These are phyloP conservation scores for Pyrus betulifolia DNA, from an alignment of 306 rosid genomes.

Conservation along the genomic window DNA sequence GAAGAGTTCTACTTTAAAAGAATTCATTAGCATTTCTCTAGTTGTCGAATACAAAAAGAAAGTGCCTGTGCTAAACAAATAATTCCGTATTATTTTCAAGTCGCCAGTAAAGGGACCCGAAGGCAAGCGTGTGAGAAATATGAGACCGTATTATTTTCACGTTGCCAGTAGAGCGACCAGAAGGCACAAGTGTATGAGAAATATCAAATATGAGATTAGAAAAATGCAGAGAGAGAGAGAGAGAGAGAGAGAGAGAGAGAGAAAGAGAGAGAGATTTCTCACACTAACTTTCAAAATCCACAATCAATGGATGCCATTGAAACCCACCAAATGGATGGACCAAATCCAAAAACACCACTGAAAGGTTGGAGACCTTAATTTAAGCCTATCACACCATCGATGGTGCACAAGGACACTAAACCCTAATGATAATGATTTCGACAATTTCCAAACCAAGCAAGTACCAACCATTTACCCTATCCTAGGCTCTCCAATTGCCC, in stretches of 20 bases:
- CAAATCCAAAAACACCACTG: constrained; percentile 6
- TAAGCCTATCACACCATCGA: constrained; percentile 34
- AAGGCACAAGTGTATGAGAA: neutral
- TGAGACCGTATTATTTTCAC: neutral
- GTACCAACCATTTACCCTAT: constrained; percentile 3
- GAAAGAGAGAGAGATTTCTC: neutral
- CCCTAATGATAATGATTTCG: constrained; percentile 11
- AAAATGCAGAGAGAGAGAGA: neutral
- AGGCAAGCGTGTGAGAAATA: neutral
- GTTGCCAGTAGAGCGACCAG: neutral
- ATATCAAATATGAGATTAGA: neutral
- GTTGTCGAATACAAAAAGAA: neutral
- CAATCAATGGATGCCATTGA: constrained; percentile 12
- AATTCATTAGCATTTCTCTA: no score
- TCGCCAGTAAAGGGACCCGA: neutral
- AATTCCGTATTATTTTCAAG: neutral
- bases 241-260: neutral
- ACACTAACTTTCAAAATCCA: neutral
- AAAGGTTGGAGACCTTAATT: constrained; percentile 13
- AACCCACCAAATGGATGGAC: constrained; percentile 38
- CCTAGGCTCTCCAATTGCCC: neutral
- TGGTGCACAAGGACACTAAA: constrained; percentile 6
- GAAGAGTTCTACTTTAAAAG: no score
- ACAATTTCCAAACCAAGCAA: neutral
- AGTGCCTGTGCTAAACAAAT: neutral